These are phyloP conservation scores for Nasturtium officinale DNA, from an alignment of 345 rosid genomes.

Conservation along the genomic window DNA sequence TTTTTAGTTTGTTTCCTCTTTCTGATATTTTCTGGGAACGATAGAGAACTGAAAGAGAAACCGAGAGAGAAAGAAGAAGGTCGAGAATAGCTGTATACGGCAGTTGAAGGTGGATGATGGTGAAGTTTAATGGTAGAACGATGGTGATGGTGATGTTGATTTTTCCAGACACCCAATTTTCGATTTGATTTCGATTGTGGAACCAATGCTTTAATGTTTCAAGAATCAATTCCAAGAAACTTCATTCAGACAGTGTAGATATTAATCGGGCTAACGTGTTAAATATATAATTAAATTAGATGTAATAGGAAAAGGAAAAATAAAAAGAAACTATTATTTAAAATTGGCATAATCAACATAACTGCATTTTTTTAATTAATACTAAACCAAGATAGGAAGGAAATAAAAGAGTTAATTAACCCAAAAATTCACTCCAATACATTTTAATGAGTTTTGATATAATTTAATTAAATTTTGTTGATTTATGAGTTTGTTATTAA, in stretches of 20 bases:
- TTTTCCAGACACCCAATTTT: constrained; percentile 32
- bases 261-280: neutral
- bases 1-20: neutral
- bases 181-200: constrained; percentile 38
- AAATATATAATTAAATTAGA: neutral
- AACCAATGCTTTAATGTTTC: constrained; percentile 9
- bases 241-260: neutral
- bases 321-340: neutral
- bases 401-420: neutral
- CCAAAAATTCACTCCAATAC: no score
- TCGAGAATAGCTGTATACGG: constrained; percentile 60
- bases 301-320: neutral
- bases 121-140: constrained; percentile 39
- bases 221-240: neutral
- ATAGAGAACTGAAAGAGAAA: constrained; percentile 28
- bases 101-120: constrained; percentile 49
- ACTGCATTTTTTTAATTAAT: constrained; percentile 10
- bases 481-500: no score
- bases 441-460: no score
- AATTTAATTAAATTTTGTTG: no score
- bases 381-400: constrained; percentile 4
- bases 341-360: constrained; percentile 19
- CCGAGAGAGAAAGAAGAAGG: constrained; percentile 36
- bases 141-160: constrained; percentile 43
- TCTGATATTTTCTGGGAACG: constrained; percentile 2